These are phyloP conservation scores for Ophidiomyces ophidiicola DNA, from an alignment of 2,329 filamentous ascomycete genomes.

Conservation along the genomic window DNA sequence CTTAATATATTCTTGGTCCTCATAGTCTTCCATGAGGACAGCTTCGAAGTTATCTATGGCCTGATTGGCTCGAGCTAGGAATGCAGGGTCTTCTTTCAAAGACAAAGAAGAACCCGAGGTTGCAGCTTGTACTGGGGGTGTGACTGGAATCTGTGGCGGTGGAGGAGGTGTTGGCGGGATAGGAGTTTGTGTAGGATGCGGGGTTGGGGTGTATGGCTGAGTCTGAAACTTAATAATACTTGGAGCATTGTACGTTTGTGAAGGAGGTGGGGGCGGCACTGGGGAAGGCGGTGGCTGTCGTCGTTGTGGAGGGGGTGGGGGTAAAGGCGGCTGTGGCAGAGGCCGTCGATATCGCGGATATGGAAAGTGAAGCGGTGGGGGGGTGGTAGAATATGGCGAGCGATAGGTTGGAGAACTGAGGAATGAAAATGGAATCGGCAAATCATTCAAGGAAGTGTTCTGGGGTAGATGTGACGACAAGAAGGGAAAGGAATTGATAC, in stretches of 20 bases:
- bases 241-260: slow-evolving; percentile 9
- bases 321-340: slow-evolving; percentile 13
- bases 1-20: slow-evolving; percentile 36
- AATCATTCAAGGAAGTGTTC: slow-evolving; percentile 20
- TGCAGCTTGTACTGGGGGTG: slow-evolving; percentile 21
- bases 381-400: slow-evolving; percentile 31
- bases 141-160: slow-evolving; percentile 1
- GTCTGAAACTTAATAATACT: slow-evolving; percentile 11
- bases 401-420: slow-evolving; percentile 29
- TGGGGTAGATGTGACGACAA: background rate
- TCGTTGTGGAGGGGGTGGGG: slow-evolving; percentile 20
- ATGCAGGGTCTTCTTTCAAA: slow-evolving; percentile 24
- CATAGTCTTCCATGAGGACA: slow-evolving; percentile 35
- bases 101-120: slow-evolving; percentile 12
- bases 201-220: slow-evolving; percentile 7
- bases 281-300: slow-evolving; percentile 12
- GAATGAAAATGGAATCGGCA: slow-evolving; percentile 30
- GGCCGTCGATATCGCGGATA: slow-evolving; percentile 3
- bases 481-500: slow-evolving; percentile 3
- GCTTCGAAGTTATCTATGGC: slow-evolving; percentile 36
- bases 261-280: slow-evolving; percentile 7
- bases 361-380: slow-evolving; percentile 20
- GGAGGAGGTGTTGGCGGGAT: slow-evolving; percentile 3
- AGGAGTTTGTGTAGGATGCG: slow-evolving; percentile 6
- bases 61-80: slow-evolving; percentile 32